Evolutionary conservation across 441 rosid genomes (phyloP), one percentile per base, ranked within the genome.

Genomic region (Aquilaria agallochum): DNA sequence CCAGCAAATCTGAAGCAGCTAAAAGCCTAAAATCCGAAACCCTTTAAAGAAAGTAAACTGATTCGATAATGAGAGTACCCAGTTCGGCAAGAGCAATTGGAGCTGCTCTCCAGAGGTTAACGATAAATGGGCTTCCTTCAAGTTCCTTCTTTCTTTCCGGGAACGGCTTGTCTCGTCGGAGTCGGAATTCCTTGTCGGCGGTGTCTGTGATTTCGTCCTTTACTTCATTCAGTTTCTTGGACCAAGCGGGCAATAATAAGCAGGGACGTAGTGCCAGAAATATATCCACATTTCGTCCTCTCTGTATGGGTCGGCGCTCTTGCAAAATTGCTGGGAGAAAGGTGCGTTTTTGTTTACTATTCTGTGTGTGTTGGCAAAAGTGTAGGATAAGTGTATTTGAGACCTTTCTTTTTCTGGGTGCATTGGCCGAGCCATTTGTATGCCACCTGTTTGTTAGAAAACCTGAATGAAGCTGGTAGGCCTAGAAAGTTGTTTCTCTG

Each of bases 221-320:
- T 63, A 60, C 56, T 59, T 67, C 57, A 55, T 56, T 69, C 61
- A 40, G 56, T 63, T 67, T 73, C 32, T 40, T 71, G n/a, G 64
- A 56, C 64, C 58, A 73, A 14, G 74, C 56, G 13, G 68, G 72
- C 48, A 58, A 2, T 5, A 70, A 71, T 45, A 55, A 3, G 30
- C 8, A 40, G 11, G 64, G 72, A 20, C 48, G 46, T 50, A 86
- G 71, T 55, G 55, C 74, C 46, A 74, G 96, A 69, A 73, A 64
- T 78, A 75, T 93, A 67, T 78, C 85, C 83, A 78, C 84, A 14
- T 81, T 63, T 53, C 69, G 94, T 71, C 89, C 89, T 68, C 72
- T 87, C 20, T 80, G 86, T 75, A 88, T 88, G 98, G 95, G 98
- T 68, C 70, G 97, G 68, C 92, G 92, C 64, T 93, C 98, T 58